A percentile compares a stretch with the other conserved stretches of the same genome.
phyloP scores from a whole-genome alignment of 768 basidiomycete species.

The Amyloporia xantha region DNA sequence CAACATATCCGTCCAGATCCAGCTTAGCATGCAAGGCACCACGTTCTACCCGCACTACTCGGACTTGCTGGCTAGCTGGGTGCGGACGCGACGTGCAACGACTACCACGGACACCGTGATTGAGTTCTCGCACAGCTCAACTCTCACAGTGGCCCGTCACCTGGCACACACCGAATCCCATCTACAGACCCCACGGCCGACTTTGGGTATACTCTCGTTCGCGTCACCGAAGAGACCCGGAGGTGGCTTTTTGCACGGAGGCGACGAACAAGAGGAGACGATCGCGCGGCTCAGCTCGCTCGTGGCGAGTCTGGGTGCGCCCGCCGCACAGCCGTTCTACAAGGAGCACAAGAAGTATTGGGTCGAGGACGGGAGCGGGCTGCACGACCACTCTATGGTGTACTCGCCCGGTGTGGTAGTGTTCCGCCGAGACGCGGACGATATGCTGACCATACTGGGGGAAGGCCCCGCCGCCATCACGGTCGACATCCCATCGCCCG shows the following conservation, averaged over 20 bases:
- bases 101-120: conserved; percentile 16
- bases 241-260: conserved; percentile 38
- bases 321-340: conserved; percentile 34
- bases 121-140: conserved; percentile 25
- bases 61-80: conserved; percentile 29
- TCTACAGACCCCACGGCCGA: conserved; percentile 10
- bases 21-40: conserved; percentile 31
- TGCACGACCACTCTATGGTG: conserved; percentile 42
- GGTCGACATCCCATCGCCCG: conserved; percentile 4
- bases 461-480: conserved; percentile 5
- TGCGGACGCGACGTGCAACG: not conserved
- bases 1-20: conserved; percentile 30
- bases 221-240: conserved; percentile 38
- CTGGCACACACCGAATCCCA: conserved; percentile 7
- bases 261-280: conserved; percentile 39
- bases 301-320: conserved; percentile 30
- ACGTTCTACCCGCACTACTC: conserved; percentile 35
- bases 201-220: conserved; percentile 36
- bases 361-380: conserved; percentile 31
- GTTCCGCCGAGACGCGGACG: conserved; percentile 31
- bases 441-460: conserved; percentile 2
- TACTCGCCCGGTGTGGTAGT: conserved; percentile 38
- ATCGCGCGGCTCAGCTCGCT: conserved; percentile 36
- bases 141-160: conserved; percentile 28
- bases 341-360: conserved; percentile 29